phyloP scores from a whole-genome alignment of 805 yeast genomes.

The Metschnikowia cerradonensis region DNA sequence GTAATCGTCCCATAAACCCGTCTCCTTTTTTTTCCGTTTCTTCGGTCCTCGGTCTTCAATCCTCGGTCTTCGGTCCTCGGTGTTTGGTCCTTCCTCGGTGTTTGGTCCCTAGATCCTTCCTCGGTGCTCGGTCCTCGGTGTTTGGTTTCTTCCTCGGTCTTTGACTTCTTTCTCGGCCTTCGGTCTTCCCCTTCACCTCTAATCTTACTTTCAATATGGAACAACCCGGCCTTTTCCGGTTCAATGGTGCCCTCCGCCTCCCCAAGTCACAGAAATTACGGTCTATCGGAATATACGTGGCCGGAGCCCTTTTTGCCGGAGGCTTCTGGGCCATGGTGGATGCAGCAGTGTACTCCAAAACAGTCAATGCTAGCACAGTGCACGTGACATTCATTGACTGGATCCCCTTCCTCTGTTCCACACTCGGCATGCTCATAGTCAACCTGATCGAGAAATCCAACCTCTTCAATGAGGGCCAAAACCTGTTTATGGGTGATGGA shows the following conservation, averaged over 20 bases:
- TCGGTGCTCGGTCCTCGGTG: too few relatives aligned
- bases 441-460: conserved; percentile 68
- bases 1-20: too few relatives aligned
- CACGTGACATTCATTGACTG: conserved; percentile 93
- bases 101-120: too few relatives aligned
- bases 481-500: conserved; percentile 40
- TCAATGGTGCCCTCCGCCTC: conserved; percentile 50
- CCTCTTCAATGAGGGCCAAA: conserved; percentile 41
- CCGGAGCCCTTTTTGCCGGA: conserved; percentile 73
- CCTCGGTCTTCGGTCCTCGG: too few relatives aligned
- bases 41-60: too few relatives aligned
- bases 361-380: conserved; percentile 78
- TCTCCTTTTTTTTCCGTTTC: too few relatives aligned
- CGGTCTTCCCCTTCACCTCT: too few relatives aligned
- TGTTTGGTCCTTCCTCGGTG: too few relatives aligned
- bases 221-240: conserved; percentile 56
- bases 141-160: too few relatives aligned
- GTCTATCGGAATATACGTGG: conserved; percentile 69
- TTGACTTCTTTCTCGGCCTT: too few relatives aligned
- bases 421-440: conserved; percentile 83
- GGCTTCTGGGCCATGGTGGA: conserved; percentile 91
- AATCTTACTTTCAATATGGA: conserved; percentile 25
- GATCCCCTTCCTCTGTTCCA: conserved; percentile 88
- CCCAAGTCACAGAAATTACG: conserved; percentile 71
- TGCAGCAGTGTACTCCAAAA: conserved; percentile 80